Conservation (phyloP, 2,329 filamentous ascomycete genomes). For the Elsinoe fawcettii region DNA sequence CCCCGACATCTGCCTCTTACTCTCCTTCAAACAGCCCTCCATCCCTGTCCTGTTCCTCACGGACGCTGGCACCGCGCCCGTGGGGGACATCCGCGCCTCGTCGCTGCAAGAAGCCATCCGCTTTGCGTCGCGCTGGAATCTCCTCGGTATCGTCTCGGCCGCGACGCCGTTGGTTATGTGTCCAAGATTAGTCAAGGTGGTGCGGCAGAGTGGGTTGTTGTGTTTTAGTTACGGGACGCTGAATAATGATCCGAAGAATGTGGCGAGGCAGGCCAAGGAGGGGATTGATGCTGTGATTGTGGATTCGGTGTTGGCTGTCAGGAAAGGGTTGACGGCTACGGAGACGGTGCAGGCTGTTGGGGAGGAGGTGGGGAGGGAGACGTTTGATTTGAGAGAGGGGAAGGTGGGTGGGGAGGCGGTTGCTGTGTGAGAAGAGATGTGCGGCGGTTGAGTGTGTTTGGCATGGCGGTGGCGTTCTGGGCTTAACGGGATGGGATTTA, state of each 20-base stretch:
- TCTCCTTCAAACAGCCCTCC: conserved; percentile 94
- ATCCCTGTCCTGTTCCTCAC: conserved; percentile 93
- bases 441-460: background rate
- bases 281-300: conserved; percentile 98
- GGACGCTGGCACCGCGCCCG: conserved; percentile 71
- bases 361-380: background rate
- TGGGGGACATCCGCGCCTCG: conserved; percentile 82
- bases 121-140: conserved; percentile 89
- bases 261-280: conserved; percentile 85
- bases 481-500: too few relatives aligned
- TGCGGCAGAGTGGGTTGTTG: conserved; percentile 88
- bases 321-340: conserved; percentile 68
- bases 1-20: conserved; percentile 86
- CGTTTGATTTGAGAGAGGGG: background rate
- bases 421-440: background rate
- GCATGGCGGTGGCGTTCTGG: background rate
- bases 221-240: conserved; percentile 88
- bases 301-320: conserved; percentile 85
- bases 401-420: background rate
- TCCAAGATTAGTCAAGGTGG: conserved; percentile 79
- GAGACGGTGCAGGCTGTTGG: conserved; percentile 17
- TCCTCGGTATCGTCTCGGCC: conserved; percentile 84
- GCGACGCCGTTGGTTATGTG: conserved; percentile 83
- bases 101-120: conserved; percentile 92
- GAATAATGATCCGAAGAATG: conserved; percentile 82